Base-by-base conservation (phyloP, 1,284 basidiomycete species). In the Ganoderma meredithae region DNA sequence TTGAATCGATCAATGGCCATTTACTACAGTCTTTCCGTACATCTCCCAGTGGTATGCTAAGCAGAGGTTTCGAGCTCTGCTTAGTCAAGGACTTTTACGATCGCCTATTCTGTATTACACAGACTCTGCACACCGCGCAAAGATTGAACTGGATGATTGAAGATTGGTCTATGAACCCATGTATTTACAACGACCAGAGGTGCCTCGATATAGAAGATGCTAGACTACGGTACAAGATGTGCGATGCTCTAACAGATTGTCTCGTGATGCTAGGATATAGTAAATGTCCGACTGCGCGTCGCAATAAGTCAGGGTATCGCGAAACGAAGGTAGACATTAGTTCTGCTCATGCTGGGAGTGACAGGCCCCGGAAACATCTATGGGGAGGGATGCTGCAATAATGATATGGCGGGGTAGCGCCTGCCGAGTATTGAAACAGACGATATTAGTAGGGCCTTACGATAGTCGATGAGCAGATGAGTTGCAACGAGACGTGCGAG, bases 161-260 rank as follows among this genome's bases (percentile, higher is more conserved):
- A n/a, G 31, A 36, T 58, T 33, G 27, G 31, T 58, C 33, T 39
- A 58, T 58, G n/a, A 25, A 72, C 66, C 63, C 66, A 70, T 71
- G 52, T 65, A 72, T 66, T 64, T 74, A 75, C 75, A 75, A 73
- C 74, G 74, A 72, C 71, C 69, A 70, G 69, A 66, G 39, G 71
- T 65, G 70, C 67, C 65, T 75, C 72, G 75, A 75, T 74, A 76
- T 72, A 74, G 71, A 71, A 75, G 72, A 75, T 76, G 79, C 76
- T 78, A 77, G 66, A 63, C 82, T 85, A 86, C 80, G 80, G 81
- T 85, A 86, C 85, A 86, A 75, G 81, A 80, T 83, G 78, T 86
- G 85, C 86, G 85, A 86, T 87, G 85, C 86, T 86, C 85, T 87
- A 86, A 82, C 83, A 83, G 80, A 84, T 81, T 87, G 85, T 87